phyloP scores from a whole-genome alignment of 2,329 filamentous ascomycete species.

The Cladophialophora carrionii region DNA sequence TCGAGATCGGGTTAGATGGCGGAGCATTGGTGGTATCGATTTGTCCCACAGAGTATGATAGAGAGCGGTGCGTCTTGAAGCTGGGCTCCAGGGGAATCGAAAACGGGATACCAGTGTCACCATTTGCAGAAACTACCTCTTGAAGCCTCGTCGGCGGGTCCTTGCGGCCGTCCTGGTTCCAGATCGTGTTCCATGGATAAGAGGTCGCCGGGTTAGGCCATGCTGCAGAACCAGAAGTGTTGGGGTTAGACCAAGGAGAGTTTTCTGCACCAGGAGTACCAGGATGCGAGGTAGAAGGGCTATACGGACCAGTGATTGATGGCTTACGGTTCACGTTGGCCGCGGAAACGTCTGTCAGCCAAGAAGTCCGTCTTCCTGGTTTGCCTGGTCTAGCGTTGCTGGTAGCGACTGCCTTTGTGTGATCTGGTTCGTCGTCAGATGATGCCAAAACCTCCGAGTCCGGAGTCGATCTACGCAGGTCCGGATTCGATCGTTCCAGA shows the following conservation, averaged over 20 bases:
- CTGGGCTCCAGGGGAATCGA: constrained; percentile 86
- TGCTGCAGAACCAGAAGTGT: constrained; percentile 23
- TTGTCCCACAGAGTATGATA: constrained; percentile 95
- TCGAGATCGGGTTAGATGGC: constrained; percentile 42
- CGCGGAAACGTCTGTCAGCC: constrained; percentile 79
- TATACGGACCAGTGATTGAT: constrained; percentile 75
- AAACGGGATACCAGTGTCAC: constrained; percentile 71
- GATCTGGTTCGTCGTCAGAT: constrained; percentile 87
- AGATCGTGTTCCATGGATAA: constrained; percentile 72
- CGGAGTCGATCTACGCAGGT: constrained; percentile 78
- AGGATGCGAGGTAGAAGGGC: constrained; percentile 77
- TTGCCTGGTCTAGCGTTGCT: constrained; percentile 58
- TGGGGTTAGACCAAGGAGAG: constrained; percentile 47
- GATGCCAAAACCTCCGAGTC: constrained; percentile 93
- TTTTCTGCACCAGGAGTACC: constrained; percentile 74
- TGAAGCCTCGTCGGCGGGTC: constrained; percentile 73
- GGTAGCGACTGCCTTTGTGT: constrained; percentile 51
- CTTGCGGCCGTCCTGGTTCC: constrained; percentile 74
- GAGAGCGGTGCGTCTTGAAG: constrained; percentile 89
- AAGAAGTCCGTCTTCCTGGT: constrained; percentile 74
- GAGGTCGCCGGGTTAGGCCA: constrained; percentile 35
- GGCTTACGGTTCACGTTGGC: constrained; percentile 66
- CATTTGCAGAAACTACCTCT: constrained; percentile 70
- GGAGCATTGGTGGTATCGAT: constrained; percentile 57
- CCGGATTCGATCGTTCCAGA: constrained; percentile 71